Base-by-base conservation (phyloP, 139 green algal genomes). In the Pseudopediastrum boryanum region DNA sequence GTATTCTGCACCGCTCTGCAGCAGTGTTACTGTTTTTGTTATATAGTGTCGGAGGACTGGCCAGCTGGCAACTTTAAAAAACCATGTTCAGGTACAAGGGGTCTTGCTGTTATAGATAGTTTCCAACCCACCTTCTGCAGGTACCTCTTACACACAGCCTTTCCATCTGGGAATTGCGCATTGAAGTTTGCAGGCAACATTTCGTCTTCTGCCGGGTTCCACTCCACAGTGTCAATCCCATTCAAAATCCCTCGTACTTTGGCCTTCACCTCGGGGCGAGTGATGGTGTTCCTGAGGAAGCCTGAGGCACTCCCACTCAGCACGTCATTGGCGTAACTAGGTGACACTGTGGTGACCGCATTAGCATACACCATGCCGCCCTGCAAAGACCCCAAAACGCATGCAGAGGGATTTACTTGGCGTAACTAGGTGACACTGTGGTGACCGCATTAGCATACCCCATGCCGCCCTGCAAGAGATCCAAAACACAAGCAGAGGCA, bases 291-390 rank as follows among this genome's bases (percentile, higher is more conserved):
- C 16, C 85, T 77, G 52, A 98, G 89, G 87, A 88, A 98, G 56
- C 94, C 94, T 23, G 92, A 90, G 0, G 88, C 89, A 19, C 91
- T 91, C 0, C 94, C 92, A 33, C 78, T 76, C 4, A 98, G 52
- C 29, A 95, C 92, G 76, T 99, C 95, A 1, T 74, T 42, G 5
- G 93, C 94, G 73, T 99, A 98, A 1, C 90, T 96, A 23, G 96
- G 96, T 0, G 88, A 96, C 44, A 99, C 95, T 0, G 94, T 98
- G 29, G 93, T 98, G 12, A 99, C 89, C 0, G 74, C 84, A 75
- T 97, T 98, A 79, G 78, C 88, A 85, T 98, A 99, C 6, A 98
- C 89, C 66, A 98, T 93, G 65, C 90, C 95, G 2, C 93, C 95
- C 88, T 91, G 81, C 35, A 72, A 16, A 56, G 46, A n/a, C 13